Evolutionary conservation across 2,329 filamentous ascomycete genomes (phyloP).

Genomic region (Albifimbria verrucaria): DNA sequence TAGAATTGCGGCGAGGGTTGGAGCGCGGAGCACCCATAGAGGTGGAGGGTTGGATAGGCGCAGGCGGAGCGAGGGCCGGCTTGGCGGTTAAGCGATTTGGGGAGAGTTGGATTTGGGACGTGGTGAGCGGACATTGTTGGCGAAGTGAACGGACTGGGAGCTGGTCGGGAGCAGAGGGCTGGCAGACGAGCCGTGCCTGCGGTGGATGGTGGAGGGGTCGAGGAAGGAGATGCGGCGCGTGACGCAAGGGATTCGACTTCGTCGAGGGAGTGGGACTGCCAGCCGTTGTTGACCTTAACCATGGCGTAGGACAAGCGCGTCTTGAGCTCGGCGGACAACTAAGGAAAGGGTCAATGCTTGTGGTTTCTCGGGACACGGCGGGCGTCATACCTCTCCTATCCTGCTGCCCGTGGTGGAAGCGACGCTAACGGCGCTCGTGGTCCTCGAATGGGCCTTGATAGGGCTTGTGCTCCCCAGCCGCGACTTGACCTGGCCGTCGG

Average conservation of each 20-base stretch:
- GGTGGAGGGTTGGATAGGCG: conserved; percentile 49
- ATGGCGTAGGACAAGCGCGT: conserved; percentile 89
- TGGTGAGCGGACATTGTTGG: conserved; percentile 7
- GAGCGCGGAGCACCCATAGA: conserved; percentile 25
- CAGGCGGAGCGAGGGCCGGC: conserved; percentile 48
- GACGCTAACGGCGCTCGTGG: conserved; percentile 64
- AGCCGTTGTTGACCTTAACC: conserved; percentile 87
- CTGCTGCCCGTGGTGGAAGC: conserved; percentile 60
- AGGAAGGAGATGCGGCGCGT: conserved; percentile 60
- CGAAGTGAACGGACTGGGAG: conserved; percentile 24
- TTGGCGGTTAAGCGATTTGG: conserved; percentile 29
- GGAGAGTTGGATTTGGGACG: conserved; percentile 33
- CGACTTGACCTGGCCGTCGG: conserved; percentile 69
- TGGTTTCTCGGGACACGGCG: neutral
- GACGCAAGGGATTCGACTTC: conserved; percentile 75
- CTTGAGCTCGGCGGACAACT: conserved; percentile 77
- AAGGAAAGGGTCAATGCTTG: conserved; percentile 15
- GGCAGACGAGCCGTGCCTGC: conserved; percentile 48
- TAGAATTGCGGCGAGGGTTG: conserved; percentile 49
- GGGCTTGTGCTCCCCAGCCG: conserved; percentile 42
- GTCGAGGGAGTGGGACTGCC: conserved; percentile 74
- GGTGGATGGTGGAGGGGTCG: conserved; percentile 56
- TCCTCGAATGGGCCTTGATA: conserved; percentile 62
- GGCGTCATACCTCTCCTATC: conserved; percentile 69
- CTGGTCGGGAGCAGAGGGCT: conserved; percentile 46